Evolutionary conservation across 2,329 filamentous ascomycete genomes (phyloP), one percentile per base, ranked within the genome.

Genomic region (Botrytis porri): DNA sequence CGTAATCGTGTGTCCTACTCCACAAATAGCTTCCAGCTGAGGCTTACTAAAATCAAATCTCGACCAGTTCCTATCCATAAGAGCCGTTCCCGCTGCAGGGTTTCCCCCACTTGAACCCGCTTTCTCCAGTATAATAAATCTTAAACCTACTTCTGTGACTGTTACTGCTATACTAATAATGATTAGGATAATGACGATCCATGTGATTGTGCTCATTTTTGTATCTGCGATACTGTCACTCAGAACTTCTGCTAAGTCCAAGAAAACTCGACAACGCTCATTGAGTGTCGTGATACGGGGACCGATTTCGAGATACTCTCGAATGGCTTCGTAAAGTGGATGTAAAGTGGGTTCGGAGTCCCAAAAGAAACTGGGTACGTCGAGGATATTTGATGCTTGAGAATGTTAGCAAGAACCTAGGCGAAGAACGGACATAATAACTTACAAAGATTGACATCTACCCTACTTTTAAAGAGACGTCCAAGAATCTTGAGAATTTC

Each of bases 351-450:
- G 96, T 81, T 99, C 96, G 18, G 93, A 93, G 82, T 98, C 95
- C 96, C 96, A 99, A 87, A 98, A 97, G 87, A 98, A 98, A 81
- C 95, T 97, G 74, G 95, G 95, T 0, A 97, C 94, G 82, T 98
- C 95, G 73, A 98, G 91, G 81, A 98, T 95, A 81, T 98, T 98
- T 32, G 93, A 97, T 74, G 94, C 94, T 97, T 74, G 29, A 10
- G 20, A 48, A 41, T 72, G 76, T 78, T 76, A 77, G 74, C 77
- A 73, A 62, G 29, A 70, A 61, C 29, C 18, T 22, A 71, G 20
- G 29, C 9, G 10, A 57, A 8, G 61, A 73, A n/a, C 60, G 63
- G 41, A 29, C 10, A 9, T 0, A 45, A 67, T 35, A 43, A 85
- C 93, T 86, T 89, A 97, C 95, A 98, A 35, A 99, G 88, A 82